Evolutionary conservation across 1,284 basidiomycete genomes (phyloP), one percentile per base, ranked within the genome.

Genomic region (Melampsora abietis-canadensis): DNA sequence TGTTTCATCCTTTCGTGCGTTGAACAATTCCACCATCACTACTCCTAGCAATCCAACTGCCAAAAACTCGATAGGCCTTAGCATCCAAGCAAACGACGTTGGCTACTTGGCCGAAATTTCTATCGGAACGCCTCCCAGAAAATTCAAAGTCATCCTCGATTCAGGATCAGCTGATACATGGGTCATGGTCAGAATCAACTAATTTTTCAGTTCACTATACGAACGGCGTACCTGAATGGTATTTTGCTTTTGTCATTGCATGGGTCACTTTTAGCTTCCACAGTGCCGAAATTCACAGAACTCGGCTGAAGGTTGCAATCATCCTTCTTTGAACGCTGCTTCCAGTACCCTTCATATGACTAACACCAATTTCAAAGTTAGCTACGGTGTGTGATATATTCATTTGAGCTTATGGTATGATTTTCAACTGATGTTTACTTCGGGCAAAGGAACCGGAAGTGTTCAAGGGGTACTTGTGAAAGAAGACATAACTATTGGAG

Each of bases 91-190:
- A 15, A 84, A 85, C 76, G 85, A 87, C 79, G 83, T 86, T 46
- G 86, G 86, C 47, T 87, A 92, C 82, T 84, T 92, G 66, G 88
- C 89, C 7, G 88, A 86, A 31, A 82, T 94, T 44, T 86, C 89
- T 81, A 87, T 94, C 77, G 92, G 92, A 48, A 90, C 88, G 2
- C 90, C 90, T n/a, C 86, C 89, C 1, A 84, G 82, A 57, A 82
- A 88, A 78, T 94, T 90, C 82, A 84, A 85, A 44, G 82, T 94
- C 79, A 85, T 94, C 66, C 88, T 92, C 87, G 92, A 94, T 83
- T 90, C 90, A 31, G 92, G 92, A 44, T 91, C 89, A 8, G 88
- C 90, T 17, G 92, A 94, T 81, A 85, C 91, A 51, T 94, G 92
- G 91, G 87, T 90, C 21, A 88, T 87, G 12, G 68, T 72, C 34